phyloP scores from a whole-genome alignment of 2,329 filamentous ascomycete species.

The Aspergillus quadrilineatus region DNA sequence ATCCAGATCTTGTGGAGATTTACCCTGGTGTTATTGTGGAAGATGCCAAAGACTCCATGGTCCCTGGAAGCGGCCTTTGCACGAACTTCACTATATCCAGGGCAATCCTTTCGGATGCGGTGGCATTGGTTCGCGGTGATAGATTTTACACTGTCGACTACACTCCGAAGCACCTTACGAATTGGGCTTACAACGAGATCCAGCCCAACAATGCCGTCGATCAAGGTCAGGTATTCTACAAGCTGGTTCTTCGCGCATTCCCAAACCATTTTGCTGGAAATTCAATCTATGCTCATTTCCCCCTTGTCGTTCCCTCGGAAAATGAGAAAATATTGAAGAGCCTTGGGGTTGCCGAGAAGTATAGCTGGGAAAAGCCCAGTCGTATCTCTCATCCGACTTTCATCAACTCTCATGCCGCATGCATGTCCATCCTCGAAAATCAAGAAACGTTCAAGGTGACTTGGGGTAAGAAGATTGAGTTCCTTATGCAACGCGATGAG shows the following conservation, averaged over 20 bases:
- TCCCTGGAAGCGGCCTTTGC: conserved; percentile 50
- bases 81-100: conserved; percentile 48
- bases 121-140: conserved; percentile 48
- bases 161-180: conserved; percentile 46
- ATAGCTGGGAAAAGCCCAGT: conserved; percentile 39
- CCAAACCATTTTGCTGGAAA: conserved; percentile 50
- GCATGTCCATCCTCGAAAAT: conserved; percentile 44
- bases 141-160: conserved; percentile 50
- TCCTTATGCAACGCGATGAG: conserved; percentile 40
- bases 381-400: conserved; percentile 37
- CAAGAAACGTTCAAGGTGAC: conserved; percentile 48
- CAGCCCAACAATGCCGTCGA: conserved; percentile 46
- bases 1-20: conserved; percentile 56
- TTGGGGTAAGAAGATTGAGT: conserved; percentile 48
- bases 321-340: conserved; percentile 45
- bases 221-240: conserved; percentile 53
- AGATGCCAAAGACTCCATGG: conserved; percentile 53
- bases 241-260: conserved; percentile 52
- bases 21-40: conserved; percentile 60
- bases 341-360: conserved; percentile 43
- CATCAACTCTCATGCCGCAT: conserved; percentile 48
- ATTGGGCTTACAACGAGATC: conserved; percentile 48
- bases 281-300: conserved; percentile 53
- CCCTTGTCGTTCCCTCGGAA: conserved; percentile 49
- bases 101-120: conserved; percentile 48